These are phyloP conservation scores for Debaryomyces psychrophilus DNA, from an alignment of 1,139 yeast genomes.

Conservation along the genomic window DNA sequence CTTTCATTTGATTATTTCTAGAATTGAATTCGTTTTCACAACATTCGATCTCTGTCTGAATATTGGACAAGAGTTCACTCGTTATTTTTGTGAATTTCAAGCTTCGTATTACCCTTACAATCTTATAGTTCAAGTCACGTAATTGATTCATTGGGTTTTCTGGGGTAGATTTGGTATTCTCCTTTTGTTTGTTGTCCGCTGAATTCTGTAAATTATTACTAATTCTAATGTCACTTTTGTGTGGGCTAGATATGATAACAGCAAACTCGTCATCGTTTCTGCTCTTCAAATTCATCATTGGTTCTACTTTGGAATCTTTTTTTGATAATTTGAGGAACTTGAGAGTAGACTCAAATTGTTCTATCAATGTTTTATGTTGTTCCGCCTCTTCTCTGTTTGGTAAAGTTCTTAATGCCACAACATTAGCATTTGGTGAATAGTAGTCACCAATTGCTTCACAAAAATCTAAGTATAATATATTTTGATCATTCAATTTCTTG, in stretches of 20 bases:
- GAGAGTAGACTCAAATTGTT: constrained; percentile 33
- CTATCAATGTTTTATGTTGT: constrained; percentile 31
- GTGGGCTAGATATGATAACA: constrained; percentile 46
- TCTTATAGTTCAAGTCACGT: constrained; percentile 41
- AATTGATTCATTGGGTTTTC: constrained; percentile 28
- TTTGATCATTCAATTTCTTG: constrained; percentile 33
- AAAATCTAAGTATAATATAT: constrained; percentile 30
- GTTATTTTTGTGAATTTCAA: constrained; percentile 44
- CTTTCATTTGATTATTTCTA: constrained; percentile 30
- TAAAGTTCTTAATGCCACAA: constrained; percentile 23
- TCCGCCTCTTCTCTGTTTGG: constrained; percentile 39
- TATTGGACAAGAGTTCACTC: constrained; percentile 26
- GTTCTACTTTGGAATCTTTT: constrained; percentile 12
- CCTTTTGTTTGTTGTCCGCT: neutral
- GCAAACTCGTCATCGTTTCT: constrained; percentile 24
- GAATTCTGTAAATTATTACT: neutral
- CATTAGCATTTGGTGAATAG: constrained; percentile 18
- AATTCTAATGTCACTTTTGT: constrained; percentile 21
- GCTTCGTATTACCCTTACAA: constrained; percentile 39
- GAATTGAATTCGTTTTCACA: constrained; percentile 30
- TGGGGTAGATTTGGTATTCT: neutral
- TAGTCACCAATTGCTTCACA: constrained; percentile 34
- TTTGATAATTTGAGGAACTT: constrained; percentile 23
- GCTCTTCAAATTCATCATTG: constrained; percentile 10
- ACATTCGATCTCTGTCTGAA: constrained; percentile 31